A percentile compares a stretch with the other conserved stretches of the same genome.
Conservation (phyloP, 495 filamentous ascomycete species). For the Pseudomonodictys pantanalensis region DNA sequence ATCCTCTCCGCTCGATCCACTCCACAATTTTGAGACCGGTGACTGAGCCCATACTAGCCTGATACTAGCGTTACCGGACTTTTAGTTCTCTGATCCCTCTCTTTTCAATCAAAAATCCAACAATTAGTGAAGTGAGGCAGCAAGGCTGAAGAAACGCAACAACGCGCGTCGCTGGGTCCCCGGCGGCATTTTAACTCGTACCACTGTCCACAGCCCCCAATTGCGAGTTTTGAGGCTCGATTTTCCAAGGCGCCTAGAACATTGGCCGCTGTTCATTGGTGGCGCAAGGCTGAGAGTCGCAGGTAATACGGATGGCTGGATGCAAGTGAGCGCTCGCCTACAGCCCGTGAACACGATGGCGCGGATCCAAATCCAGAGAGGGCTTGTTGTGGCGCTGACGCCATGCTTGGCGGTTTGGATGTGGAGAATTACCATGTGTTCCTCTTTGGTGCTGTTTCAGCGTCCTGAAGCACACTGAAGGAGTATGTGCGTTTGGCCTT, state of each 20-base stretch:
- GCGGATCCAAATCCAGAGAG: not conserved
- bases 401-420: not conserved
- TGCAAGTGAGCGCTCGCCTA: not conserved
- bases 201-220: not conserved
- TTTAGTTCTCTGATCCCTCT: too few relatives aligned
- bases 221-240: constrained; percentile 1
- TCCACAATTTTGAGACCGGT: not conserved
- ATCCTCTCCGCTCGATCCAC: not conserved
- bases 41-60: too few relatives aligned
- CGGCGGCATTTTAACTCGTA: not conserved
- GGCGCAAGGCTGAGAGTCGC: constrained; percentile 9
- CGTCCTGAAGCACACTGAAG: too few relatives aligned
- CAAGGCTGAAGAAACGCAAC: constrained; percentile 5
- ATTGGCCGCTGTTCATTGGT: constrained; percentile 5
- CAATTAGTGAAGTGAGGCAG: not conserved
- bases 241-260: not conserved
- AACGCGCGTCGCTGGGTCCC: not conserved
- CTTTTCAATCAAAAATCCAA: too few relatives aligned
- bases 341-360: constrained; percentile 8
- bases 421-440: too few relatives aligned
- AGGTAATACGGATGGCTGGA: constrained; percentile 9
- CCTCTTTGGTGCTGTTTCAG: not conserved
- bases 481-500: too few relatives aligned
- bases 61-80: too few relatives aligned
- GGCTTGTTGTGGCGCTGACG: constrained; percentile 3